Evolutionary conservation across 2,329 filamentous ascomycete genomes (phyloP), one percentile per base, ranked within the genome.

Genomic region (Teratosphaeria epicoccoides): DNA sequence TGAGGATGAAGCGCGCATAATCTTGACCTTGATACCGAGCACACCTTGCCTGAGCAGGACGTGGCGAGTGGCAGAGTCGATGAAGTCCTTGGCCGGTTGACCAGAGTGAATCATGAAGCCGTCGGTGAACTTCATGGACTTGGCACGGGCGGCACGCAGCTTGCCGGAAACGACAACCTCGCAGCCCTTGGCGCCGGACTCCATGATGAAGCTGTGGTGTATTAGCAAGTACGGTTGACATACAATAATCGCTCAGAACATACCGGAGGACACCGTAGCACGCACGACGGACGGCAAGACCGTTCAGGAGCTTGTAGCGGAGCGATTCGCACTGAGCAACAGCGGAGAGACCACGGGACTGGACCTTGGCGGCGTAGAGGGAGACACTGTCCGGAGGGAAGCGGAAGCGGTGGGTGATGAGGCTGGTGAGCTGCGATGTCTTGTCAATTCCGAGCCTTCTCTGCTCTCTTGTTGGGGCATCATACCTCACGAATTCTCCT

Each of bases 91-190:
- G 71, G 91, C 93, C 71, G 93, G 93, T 77, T 98, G 93, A 79
- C 93, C 93, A 70, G 93, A 98, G 88, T 98, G 93, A 79, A 98
- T 98, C 93, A 98, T 98, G 88, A 98, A 98, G 74, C 93, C 93
- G 77, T 98, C 82, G 76, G 93, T 98, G 86, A 98, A 98, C 86
- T 98, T 98, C 93, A 98, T 98, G 80, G 83, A 88, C 88, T 98
- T 98, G 77, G 93, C 93, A 82, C 93, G 89, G 70, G 93, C 93
- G 75, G 93, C 93, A 72, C 93, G 86, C 68, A 98, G 87, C 85
- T 98, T 98, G 76, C 93, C 93, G 66, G 89, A 96, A 66, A 98
- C 93, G 72, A 98, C 93, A 64, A 98, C 93, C 81, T 98, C 93
- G 76, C 93, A 98, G 77, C 93, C 93, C 87, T 98, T 98, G 76